phyloP scores from a whole-genome alignment of 495 filamentous ascomycete genomes.

The Cercophora samala region DNA sequence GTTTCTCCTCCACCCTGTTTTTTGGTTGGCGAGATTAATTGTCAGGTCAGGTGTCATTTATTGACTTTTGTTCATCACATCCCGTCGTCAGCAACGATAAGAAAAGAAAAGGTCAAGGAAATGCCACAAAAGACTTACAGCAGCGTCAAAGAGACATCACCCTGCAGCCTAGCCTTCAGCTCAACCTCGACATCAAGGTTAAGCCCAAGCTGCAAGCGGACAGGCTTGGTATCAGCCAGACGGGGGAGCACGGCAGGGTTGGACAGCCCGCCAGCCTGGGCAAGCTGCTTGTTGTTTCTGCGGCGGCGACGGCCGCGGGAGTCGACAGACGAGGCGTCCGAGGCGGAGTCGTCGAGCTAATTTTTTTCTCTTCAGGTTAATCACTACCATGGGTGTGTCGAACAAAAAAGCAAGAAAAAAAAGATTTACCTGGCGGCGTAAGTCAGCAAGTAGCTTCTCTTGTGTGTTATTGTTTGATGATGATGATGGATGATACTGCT shows the following conservation, averaged over 20 bases:
- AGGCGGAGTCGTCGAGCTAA: slow-evolving; percentile 32
- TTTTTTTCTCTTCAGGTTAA: background rate
- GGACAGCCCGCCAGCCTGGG: slow-evolving; percentile 15
- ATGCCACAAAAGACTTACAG: slow-evolving; percentile 36
- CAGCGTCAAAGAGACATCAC: slow-evolving; percentile 36
- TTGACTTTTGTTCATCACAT: background rate
- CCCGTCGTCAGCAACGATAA: background rate
- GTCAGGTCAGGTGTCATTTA: background rate
- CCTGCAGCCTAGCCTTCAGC: slow-evolving; percentile 36
- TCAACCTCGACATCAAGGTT: slow-evolving; percentile 39
- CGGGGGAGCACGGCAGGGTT: slow-evolving; percentile 21
- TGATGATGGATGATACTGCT: too few relatives aligned
- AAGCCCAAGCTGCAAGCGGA: slow-evolving; percentile 34
- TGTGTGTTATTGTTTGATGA: slow-evolving; percentile 3
- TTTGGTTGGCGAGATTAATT: slow-evolving; percentile 3
- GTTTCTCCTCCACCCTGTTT: slow-evolving; percentile 33
- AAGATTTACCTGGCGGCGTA: slow-evolving; percentile 28
- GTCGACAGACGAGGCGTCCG: slow-evolving; percentile 28
- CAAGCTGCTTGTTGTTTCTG: slow-evolving; percentile 27
- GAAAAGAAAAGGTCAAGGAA: background rate
- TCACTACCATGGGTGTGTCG: background rate
- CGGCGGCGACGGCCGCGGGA: slow-evolving; percentile 31
- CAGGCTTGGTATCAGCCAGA: slow-evolving; percentile 35
- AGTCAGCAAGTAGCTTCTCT: slow-evolving; percentile 29
- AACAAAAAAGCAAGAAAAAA: slow-evolving; percentile 1